A percentile compares a stretch with the other conserved stretches of the same genome.
Conservation (phyloP, 1,284 basidiomycete species). For the Mycena citricolor region DNA sequence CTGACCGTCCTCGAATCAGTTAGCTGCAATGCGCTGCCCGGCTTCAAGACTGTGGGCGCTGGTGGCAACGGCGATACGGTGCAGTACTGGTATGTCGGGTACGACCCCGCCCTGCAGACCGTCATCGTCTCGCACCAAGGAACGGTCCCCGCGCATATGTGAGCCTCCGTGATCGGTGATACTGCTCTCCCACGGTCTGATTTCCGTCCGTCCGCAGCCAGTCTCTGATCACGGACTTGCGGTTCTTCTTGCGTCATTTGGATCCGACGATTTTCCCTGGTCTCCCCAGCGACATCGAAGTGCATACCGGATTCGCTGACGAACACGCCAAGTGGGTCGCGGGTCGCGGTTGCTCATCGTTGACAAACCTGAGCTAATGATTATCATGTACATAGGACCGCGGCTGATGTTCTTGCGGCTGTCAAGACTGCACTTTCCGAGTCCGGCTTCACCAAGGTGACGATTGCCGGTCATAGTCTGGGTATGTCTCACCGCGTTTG, state of each 20-base stretch:
- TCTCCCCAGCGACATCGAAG: constrained; percentile 44
- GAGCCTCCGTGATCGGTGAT: constrained; percentile 16
- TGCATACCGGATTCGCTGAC: constrained; percentile 57
- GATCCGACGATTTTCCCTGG: constrained; percentile 59
- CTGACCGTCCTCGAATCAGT: constrained; percentile 39
- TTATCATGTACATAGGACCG: constrained; percentile 38
- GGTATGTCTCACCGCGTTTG: not conserved
- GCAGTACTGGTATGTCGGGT: constrained; percentile 51
- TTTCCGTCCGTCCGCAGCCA: constrained; percentile 33
- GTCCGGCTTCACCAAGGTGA: constrained; percentile 43
- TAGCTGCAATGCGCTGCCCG: constrained; percentile 52
- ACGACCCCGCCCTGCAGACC: constrained; percentile 35
- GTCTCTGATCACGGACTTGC: constrained; percentile 52
- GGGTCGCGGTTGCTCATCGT: not conserved
- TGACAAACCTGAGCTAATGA: not conserved
- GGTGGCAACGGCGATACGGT: constrained; percentile 56
- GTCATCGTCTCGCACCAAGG: constrained; percentile 56
- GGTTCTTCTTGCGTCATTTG: constrained; percentile 41
- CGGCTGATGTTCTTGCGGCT: constrained; percentile 45
- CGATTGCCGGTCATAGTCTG: constrained; percentile 58
- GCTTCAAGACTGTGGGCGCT: constrained; percentile 54
- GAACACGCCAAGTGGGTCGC: constrained; percentile 49
- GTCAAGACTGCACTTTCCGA: constrained; percentile 43
- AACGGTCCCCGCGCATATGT: constrained; percentile 50
- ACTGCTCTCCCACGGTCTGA: not conserved